These are phyloP conservation scores for Cystobasidiaceae sp. DNA, from an alignment of 1,284 basidiomycete genomes.

Conservation along the genomic window DNA sequence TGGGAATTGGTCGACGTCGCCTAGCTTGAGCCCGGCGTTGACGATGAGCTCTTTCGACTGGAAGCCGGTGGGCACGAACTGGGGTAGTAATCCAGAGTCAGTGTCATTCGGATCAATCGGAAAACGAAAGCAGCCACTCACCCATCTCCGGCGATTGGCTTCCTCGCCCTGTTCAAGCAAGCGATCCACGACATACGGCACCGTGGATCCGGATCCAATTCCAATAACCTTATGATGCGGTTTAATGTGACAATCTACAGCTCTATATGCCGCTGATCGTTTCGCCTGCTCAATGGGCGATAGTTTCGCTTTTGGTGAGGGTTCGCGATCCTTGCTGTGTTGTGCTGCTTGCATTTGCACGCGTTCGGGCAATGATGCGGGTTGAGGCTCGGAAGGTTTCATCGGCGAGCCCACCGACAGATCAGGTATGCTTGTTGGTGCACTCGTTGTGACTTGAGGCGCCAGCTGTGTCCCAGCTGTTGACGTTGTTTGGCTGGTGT, in stretches of 20 bases:
- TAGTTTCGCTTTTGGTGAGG: neutral
- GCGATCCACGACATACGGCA: constrained; percentile 94
- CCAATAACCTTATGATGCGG: constrained; percentile 87
- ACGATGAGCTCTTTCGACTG: constrained; percentile 95
- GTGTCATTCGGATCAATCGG: neutral
- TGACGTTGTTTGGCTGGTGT: no score
- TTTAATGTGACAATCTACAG: constrained; percentile 83
- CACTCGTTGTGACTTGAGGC: no score
- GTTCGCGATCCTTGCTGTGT: no score
- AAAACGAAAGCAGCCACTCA: constrained; percentile 48
- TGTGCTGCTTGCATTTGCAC: no score
- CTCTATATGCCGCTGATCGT: constrained; percentile 83
- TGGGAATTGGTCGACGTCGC: constrained; percentile 80
- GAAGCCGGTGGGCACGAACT: constrained; percentile 57
- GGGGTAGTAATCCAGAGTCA: neutral
- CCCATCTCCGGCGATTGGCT: constrained; percentile 71
- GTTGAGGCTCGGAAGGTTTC: no score
- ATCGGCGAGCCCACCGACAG: no score
- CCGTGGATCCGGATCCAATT: constrained; percentile 85
- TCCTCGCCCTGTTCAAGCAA: constrained; percentile 77
- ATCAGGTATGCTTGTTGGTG: no score
- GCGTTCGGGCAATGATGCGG: no score
- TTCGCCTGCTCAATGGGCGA: constrained; percentile 57
- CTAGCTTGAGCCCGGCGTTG: constrained; percentile 68
- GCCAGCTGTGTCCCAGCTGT: no score